Conservation (phyloP, 2,329 filamentous ascomycete species). For the Penicillium sp. region DNA sequence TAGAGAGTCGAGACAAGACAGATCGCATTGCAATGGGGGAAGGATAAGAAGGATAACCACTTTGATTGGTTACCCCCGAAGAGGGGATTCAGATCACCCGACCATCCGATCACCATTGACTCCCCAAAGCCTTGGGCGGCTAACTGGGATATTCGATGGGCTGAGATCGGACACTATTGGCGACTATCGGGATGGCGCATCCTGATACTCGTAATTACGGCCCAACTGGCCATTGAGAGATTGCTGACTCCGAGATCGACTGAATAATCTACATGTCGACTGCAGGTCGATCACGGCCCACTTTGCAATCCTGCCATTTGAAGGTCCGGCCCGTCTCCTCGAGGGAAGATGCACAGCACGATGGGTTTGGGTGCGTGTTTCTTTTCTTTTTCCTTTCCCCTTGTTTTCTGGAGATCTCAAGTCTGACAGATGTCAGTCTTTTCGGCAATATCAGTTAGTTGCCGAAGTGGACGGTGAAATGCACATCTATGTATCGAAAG, state of each 20-base stretch:
- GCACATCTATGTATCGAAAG: neutral
- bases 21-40: neutral
- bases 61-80: neutral
- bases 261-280: constrained; percentile 20
- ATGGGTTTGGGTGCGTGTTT: constrained; percentile 9
- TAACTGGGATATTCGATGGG: constrained; percentile 26
- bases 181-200: constrained; percentile 28
- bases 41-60: neutral
- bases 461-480: neutral
- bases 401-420: neutral
- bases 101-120: constrained; percentile 12
- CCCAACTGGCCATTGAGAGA: constrained; percentile 12
- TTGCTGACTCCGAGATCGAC: constrained; percentile 11
- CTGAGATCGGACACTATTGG: constrained; percentile 26
- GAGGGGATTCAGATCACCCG: constrained; percentile 11
- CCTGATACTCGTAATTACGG: constrained; percentile 16
- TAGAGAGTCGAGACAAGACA: neutral
- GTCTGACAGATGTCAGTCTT: constrained; percentile 12
- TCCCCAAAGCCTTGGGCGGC: constrained; percentile 26
- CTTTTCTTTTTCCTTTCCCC: constrained; percentile 7
- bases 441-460: neutral
- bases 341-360: constrained; percentile 17
- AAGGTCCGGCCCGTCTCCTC: constrained; percentile 28
- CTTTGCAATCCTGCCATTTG: constrained; percentile 19
- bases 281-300: constrained; percentile 25